Evolutionary conservation across 2,329 filamentous ascomycete genomes (phyloP).

Genomic region (Karstenula rhodostoma): DNA sequence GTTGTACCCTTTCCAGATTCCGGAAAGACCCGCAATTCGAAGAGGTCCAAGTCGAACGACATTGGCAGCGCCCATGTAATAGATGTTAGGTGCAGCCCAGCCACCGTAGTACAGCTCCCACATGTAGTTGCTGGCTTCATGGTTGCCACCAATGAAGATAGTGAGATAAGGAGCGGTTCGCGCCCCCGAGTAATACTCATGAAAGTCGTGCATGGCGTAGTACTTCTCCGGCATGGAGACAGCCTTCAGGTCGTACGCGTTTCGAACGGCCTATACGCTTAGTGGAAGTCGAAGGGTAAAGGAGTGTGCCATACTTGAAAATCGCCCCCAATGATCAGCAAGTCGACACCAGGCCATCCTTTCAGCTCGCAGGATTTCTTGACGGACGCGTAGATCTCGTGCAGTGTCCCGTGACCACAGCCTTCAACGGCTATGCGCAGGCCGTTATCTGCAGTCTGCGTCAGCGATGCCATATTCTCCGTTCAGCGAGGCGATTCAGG

Average conservation of each 20-base stretch:
- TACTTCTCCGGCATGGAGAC: slow-evolving; percentile 93
- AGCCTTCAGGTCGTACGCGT: slow-evolving; percentile 83
- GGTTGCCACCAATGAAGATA: slow-evolving; percentile 92
- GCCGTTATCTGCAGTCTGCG: slow-evolving; percentile 32
- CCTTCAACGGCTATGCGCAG: slow-evolving; percentile 85
- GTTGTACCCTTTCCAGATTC: slow-evolving; percentile 93
- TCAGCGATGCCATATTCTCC: slow-evolving; percentile 35
- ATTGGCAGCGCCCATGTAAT: slow-evolving; percentile 94
- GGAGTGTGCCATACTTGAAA: slow-evolving; percentile 71
- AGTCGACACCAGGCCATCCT: slow-evolving; percentile 82
- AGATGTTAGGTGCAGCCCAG: slow-evolving; percentile 96
- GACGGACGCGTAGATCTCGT: slow-evolving; percentile 89
- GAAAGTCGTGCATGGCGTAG: slow-evolving; percentile 87
- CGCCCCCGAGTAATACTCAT: slow-evolving; percentile 87
- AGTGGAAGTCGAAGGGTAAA: slow-evolving; percentile 18
- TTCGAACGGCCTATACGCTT: slow-evolving; percentile 75
- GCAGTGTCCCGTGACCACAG: slow-evolving; percentile 89
- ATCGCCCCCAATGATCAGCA: slow-evolving; percentile 94
- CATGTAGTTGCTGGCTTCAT: slow-evolving; percentile 89
- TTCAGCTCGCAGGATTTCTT: slow-evolving; percentile 72
- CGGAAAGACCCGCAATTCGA: slow-evolving; percentile 87
- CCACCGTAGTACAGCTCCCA: slow-evolving; percentile 96
- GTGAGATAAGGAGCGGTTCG: slow-evolving; percentile 85
- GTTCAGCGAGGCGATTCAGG: not conserved
- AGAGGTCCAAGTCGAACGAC: slow-evolving; percentile 83